Base-by-base conservation (phyloP, 441 rosid species). In the Viola pubescens region DNA sequence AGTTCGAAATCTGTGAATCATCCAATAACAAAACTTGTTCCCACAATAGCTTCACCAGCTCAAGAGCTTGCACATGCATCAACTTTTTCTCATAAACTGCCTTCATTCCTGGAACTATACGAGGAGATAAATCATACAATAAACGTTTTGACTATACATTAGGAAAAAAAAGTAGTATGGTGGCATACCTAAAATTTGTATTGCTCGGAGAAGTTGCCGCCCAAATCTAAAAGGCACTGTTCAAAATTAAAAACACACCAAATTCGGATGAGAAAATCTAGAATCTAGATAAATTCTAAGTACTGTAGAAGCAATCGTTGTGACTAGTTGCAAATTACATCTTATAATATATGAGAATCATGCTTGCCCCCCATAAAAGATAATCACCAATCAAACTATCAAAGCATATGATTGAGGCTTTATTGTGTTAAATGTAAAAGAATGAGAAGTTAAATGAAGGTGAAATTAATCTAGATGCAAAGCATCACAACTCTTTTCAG, bases 61-160 rank as follows among this genome's bases (percentile, higher is more conserved):
- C 70, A 19, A 67, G 61, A 34, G 69, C 77, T 66, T 66, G 68
- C 53, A 63, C 11, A 42, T 72, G 77, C 47, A 48, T 60, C 55
- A 57, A 37, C 72, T 72, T 72, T 63, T 47, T 60, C 46, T 65
- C 59, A 43, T 65, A 64, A 50, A 69, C 50, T 39, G 14, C 52
- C 44, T 38, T 57, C 10, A 70, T 60, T 0, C 69, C 77, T 56
- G 77, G 77, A 9, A 72, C 80, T 75, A 65, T 43, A 61, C 26
- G 39, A 40, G 9, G 5, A 19, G 37, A 34, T 52, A 52, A 52
- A 39, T 52, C 37, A 26, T 16, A 4, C 16, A 51, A 9, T 7
- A 10, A 26, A 14, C 54, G 3, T 51, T 52, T 9, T 52, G 37
- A 52, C 19, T 16, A 52, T 8, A 37, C 6, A 9, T 9, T 1